phyloP scores from a whole-genome alignment of 768 basidiomycete species.

The Trametes cubensis region DNA sequence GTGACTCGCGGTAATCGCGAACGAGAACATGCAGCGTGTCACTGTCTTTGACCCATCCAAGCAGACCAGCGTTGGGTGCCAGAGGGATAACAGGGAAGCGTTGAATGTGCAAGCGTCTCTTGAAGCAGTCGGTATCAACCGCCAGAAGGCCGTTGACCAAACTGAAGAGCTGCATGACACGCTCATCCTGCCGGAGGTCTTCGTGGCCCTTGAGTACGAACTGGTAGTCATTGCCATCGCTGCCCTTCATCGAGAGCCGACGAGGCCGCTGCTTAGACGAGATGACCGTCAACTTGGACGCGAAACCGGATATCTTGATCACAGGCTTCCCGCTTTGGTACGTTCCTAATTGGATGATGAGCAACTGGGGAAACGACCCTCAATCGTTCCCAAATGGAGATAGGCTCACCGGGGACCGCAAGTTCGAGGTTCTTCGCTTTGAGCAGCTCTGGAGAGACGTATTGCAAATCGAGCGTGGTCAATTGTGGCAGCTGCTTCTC shows the following conservation, averaged over 20 bases:
- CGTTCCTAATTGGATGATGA: slow-evolving; percentile 56
- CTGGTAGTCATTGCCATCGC: slow-evolving; percentile 92
- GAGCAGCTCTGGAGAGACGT: slow-evolving; percentile 90
- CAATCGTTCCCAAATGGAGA: neutral
- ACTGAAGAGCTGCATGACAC: slow-evolving; percentile 98
- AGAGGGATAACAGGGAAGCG: slow-evolving; percentile 91
- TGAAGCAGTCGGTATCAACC: slow-evolving; percentile 93
- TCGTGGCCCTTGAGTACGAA: slow-evolving; percentile 96
- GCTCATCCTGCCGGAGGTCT: slow-evolving; percentile 97
- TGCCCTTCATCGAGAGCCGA: slow-evolving; percentile 82
- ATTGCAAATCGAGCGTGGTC: slow-evolving; percentile 91
- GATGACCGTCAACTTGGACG: slow-evolving; percentile 89
- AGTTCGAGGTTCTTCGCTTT: slow-evolving; percentile 89
- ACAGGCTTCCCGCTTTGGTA: slow-evolving; percentile 88
- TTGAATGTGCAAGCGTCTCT: slow-evolving; percentile 93
- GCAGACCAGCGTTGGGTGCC: slow-evolving; percentile 91
- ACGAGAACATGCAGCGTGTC: slow-evolving; percentile 97
- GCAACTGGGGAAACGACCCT: neutral
- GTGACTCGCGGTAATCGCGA: slow-evolving; percentile 92
- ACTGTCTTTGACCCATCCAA: slow-evolving; percentile 95
- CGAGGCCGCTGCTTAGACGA: slow-evolving; percentile 96
- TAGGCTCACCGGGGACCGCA: slow-evolving; percentile 83
- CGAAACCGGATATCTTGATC: slow-evolving; percentile 81
- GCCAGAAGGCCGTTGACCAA: slow-evolving; percentile 94
- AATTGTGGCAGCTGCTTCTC: slow-evolving; percentile 91